A percentile compares a stretch with the other conserved stretches of the same genome.
phyloP scores from a whole-genome alignment of 1,284 basidiomycete species.

The Ustilago hordei region DNA sequence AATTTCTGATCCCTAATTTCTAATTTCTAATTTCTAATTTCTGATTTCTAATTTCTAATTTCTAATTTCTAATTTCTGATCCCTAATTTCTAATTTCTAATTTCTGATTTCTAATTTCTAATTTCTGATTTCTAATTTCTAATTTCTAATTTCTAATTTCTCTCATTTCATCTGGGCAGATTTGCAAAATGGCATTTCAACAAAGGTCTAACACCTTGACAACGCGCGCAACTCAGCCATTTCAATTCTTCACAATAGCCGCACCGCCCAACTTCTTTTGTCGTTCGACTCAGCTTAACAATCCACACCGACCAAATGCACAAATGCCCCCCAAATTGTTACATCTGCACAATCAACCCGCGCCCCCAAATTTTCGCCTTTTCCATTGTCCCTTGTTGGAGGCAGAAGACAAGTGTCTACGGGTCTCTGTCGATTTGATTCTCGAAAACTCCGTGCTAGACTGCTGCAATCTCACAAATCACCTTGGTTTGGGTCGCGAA shows the following conservation, averaged over 20 bases:
- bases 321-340: neutral
- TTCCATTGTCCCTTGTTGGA: neutral
- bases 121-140: neutral
- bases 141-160: neutral
- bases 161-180: neutral
- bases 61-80: too few species aligned
- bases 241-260: neutral
- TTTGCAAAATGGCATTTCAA: constrained; percentile 12
- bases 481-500: neutral
- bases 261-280: neutral
- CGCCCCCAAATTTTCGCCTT: constrained; percentile 17
- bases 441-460: constrained; percentile 41
- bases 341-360: constrained; percentile 12
- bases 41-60: neutral
- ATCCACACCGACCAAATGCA: neutral
- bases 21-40: neutral
- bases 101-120: too few species aligned
- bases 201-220: constrained; percentile 12
- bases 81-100: too few species aligned
- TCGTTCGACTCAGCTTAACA: constrained; percentile 5
- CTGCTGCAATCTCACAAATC: constrained; percentile 30
- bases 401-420: constrained; percentile 8
- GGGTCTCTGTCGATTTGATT: neutral
- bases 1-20: too few species aligned
- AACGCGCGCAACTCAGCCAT: neutral